Conservation (phyloP, 306 rosid genomes). For the Pueraria montana region DNA sequence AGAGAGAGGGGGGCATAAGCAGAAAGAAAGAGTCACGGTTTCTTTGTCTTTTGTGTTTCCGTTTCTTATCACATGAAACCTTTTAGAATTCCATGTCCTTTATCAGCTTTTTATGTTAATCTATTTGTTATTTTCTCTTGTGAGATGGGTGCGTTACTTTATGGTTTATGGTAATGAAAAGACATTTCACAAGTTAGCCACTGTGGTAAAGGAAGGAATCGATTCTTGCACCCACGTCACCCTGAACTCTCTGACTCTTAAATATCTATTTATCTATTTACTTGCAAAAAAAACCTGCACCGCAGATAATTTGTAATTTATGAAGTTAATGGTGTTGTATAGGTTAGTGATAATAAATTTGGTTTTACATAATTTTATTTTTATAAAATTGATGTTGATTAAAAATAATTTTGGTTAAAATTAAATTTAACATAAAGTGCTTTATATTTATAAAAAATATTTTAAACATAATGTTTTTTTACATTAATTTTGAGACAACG, state of each 20-base stretch:
- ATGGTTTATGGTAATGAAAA: slow-evolving; percentile 42
- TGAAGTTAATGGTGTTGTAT: neutral
- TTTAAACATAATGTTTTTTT: too few species aligned
- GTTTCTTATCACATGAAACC: slow-evolving; percentile 51
- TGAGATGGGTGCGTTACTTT: slow-evolving; percentile 18
- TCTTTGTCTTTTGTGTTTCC: slow-evolving; percentile 48
- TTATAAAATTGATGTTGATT: too few species aligned
- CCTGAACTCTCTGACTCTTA: slow-evolving; percentile 6
- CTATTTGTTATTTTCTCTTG: neutral
- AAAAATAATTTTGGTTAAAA: too few species aligned
- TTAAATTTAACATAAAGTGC: too few species aligned
- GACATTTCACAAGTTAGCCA: slow-evolving; percentile 47
- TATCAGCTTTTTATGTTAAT: neutral
- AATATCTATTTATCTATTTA: neutral
- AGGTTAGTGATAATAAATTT: neutral
- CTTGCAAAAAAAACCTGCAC: neutral
- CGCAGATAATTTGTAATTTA: neutral
- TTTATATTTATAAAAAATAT: too few species aligned
- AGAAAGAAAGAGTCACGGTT: slow-evolving; percentile 52
- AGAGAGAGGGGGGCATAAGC: neutral
- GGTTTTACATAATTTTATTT: too few species aligned
- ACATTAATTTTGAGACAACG: neutral
- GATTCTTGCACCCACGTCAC: slow-evolving; percentile 31
- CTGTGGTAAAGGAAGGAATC: slow-evolving; percentile 43
- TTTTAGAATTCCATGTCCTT: slow-evolving; percentile 34